phyloP scores from a whole-genome alignment of 106 monocot genomes.

The Phalaenopsis equestris region DNA sequence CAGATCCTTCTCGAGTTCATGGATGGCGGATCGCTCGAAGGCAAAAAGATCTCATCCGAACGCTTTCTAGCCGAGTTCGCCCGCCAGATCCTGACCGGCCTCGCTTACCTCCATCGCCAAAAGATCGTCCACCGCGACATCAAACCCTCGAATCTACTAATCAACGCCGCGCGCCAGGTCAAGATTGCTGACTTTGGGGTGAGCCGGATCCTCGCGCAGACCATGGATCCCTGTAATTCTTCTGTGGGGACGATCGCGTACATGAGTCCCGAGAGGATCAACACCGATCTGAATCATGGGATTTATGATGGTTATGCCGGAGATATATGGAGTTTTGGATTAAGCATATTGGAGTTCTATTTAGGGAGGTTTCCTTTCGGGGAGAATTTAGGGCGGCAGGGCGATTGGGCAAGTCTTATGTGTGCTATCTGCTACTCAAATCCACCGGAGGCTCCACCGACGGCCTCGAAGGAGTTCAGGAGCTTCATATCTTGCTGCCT shows the following conservation, averaged over 20 bases:
- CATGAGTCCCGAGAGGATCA: slow-evolving; percentile 86
- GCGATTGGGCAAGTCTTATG: slow-evolving; percentile 89
- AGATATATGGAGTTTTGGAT: slow-evolving; percentile 94
- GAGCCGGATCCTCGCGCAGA: slow-evolving; percentile 67
- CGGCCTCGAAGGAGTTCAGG: slow-evolving; percentile 61
- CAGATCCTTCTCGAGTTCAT: slow-evolving; percentile 51
- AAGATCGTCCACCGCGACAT: slow-evolving; percentile 58
- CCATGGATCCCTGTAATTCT: slow-evolving; percentile 95
- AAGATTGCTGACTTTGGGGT: slow-evolving; percentile 65
- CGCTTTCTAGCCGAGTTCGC: slow-evolving; percentile 29
- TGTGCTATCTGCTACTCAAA: slow-evolving; percentile 68
- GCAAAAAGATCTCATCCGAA: slow-evolving; percentile 24
- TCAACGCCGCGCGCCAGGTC: slow-evolving; percentile 25
- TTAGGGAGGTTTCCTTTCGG: slow-evolving; percentile 76
- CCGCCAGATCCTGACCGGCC: slow-evolving; percentile 30
- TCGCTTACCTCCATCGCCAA: slow-evolving; percentile 36
- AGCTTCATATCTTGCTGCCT: slow-evolving; percentile 61
- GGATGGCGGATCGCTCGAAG: slow-evolving; percentile 42
- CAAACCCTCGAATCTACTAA: slow-evolving; percentile 48
- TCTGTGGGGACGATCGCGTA: slow-evolving; percentile 81
- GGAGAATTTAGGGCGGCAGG: slow-evolving; percentile 64
- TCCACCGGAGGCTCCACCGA: slow-evolving; percentile 52
- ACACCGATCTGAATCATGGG: slow-evolving; percentile 85
- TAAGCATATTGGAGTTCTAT: slow-evolving; percentile 88
- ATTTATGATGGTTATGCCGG: slow-evolving; percentile 76